Percentiles rank a stretch among this genome's conserved stretches.
Conservation (phyloP, 2,329 filamentous ascomycete species). For the Amesomyces nigricolor region DNA sequence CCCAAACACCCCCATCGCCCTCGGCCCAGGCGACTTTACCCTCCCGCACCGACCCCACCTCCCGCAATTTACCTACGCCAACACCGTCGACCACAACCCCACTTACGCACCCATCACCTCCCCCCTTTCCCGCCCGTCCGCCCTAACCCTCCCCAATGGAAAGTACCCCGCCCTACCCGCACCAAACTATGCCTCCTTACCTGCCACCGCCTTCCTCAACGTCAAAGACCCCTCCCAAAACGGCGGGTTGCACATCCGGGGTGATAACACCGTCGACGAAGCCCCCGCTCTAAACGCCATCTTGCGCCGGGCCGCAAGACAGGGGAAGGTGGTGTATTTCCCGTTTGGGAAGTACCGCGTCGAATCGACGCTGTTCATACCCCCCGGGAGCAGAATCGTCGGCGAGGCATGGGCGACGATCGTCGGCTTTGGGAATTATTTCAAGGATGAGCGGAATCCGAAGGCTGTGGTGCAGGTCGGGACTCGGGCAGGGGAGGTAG, state of each 20-base stretch:
- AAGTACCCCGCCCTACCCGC: constrained; percentile 34
- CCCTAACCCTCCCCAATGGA: constrained; percentile 34
- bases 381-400: constrained; percentile 44
- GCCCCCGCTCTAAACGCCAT: constrained; percentile 35
- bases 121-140: constrained; percentile 31
- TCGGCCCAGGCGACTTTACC: constrained; percentile 30
- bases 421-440: constrained; percentile 45
- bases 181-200: constrained; percentile 36
- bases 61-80: constrained; percentile 39
- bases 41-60: constrained; percentile 32
- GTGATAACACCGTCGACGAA: constrained; percentile 38
- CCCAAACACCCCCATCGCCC: constrained; percentile 31
- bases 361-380: constrained; percentile 45
- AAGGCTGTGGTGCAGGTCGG: constrained; percentile 55
- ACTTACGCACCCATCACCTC: constrained; percentile 34
- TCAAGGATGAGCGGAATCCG: constrained; percentile 47
- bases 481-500: constrained; percentile 46
- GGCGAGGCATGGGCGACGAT: constrained; percentile 50
- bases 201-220: constrained; percentile 35
- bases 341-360: constrained; percentile 52
- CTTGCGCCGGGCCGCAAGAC: constrained; percentile 34
- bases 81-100: constrained; percentile 38
- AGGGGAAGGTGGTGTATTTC: constrained; percentile 46
- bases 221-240: constrained; percentile 38
- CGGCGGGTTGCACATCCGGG: constrained; percentile 33